These are phyloP conservation scores for Secale cereale DNA, from an alignment of 176 grass and related monocot species.

Conservation along the genomic window DNA sequence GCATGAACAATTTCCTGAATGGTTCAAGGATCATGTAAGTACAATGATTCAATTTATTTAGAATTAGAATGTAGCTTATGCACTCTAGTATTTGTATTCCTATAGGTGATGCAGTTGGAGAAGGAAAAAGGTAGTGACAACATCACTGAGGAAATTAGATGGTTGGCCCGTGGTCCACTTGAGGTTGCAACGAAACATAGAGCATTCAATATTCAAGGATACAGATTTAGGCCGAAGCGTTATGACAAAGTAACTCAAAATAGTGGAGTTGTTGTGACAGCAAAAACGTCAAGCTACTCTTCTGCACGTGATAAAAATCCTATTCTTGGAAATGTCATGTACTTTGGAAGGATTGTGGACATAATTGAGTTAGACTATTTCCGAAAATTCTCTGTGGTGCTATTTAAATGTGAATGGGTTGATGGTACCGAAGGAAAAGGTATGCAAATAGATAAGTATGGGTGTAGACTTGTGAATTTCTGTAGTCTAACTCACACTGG, in stretches of 20 bases:
- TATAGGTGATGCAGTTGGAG: background rate
- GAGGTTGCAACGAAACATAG: background rate
- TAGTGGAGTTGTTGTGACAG: background rate
- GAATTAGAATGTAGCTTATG: background rate
- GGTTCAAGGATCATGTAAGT: background rate
- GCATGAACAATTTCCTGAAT: background rate
- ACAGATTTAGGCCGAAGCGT: background rate
- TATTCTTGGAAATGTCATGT: background rate
- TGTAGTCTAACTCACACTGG: too few species aligned
- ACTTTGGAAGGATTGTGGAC: too few species aligned
- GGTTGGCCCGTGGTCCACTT: background rate
- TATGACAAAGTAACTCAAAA: background rate
- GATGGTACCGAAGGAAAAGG: too few species aligned
- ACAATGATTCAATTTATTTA: too few species aligned
- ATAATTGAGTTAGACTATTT: too few species aligned
- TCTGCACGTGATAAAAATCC: background rate
- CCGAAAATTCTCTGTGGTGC: too few species aligned
- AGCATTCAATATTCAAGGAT: background rate
- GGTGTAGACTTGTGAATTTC: too few species aligned
- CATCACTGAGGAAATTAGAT: constrained; percentile 7
- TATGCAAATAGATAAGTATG: too few species aligned
- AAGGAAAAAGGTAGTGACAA: background rate
- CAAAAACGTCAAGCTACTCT: background rate
- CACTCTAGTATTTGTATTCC: background rate
- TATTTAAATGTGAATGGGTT: too few species aligned